Evolutionary conservation across 164 flowering plant species (phyloP).

Genomic region (Protea cynaroides): DNA sequence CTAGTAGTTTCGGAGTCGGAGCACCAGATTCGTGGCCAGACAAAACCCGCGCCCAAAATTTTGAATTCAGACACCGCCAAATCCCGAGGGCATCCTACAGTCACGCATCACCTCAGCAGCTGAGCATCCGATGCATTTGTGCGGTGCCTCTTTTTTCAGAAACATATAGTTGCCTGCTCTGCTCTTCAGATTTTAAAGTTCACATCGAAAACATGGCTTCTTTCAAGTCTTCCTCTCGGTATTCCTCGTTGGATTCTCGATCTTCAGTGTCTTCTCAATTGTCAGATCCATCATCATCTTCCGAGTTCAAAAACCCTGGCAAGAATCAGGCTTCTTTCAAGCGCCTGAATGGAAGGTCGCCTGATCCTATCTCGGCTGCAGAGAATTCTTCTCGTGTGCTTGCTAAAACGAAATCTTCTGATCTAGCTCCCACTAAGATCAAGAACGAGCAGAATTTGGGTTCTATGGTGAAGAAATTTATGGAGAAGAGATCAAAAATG

Average conservation of each 20-base stretch:
- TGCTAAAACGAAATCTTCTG: slow-evolving; percentile 30
- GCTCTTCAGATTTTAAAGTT: background rate
- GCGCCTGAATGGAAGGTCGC: slow-evolving; percentile 12
- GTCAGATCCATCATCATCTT: slow-evolving; percentile 57
- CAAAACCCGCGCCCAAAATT: background rate
- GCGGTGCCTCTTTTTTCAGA: background rate
- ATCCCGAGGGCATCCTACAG: no score
- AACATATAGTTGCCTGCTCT: background rate
- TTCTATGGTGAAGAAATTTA: slow-evolving; percentile 68
- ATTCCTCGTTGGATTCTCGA: slow-evolving; percentile 49
- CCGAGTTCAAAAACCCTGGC: slow-evolving; percentile 31
- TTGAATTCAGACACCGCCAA: slow-evolving; percentile 8
- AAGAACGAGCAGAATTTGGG: slow-evolving; percentile 42
- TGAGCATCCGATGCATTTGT: background rate
- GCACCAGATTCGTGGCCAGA: no score
- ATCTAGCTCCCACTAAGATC: slow-evolving; percentile 12
- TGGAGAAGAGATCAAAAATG: slow-evolving; percentile 47
- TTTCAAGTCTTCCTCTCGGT: slow-evolving; percentile 47
- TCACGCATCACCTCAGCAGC: no score
- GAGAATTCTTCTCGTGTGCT: slow-evolving; percentile 31
- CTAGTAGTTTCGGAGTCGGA: no score
- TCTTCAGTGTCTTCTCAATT: slow-evolving; percentile 46
- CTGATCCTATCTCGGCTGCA: slow-evolving; percentile 6
- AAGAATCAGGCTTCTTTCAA: slow-evolving; percentile 16
- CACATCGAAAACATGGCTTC: slow-evolving; percentile 32